These are phyloP conservation scores for Jimgerdemannia flammicorona DNA, from an alignment of 192 early-diverging fungal genomes.

Conservation along the genomic window DNA sequence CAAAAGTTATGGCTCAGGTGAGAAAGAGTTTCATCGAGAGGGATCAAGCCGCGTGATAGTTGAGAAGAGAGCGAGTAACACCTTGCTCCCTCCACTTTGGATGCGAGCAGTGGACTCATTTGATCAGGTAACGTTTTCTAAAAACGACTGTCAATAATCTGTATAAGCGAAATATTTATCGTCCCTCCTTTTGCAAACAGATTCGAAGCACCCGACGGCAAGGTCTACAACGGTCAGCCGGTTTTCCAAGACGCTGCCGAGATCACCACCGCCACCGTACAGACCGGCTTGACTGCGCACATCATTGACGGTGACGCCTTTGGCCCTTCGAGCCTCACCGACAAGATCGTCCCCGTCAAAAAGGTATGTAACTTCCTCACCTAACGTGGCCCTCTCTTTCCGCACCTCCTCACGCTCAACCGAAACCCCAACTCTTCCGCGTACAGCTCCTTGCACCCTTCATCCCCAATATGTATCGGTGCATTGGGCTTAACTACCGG, in stretches of 20 bases:
- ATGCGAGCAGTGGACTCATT: slow-evolving; percentile 2
- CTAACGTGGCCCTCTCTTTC: background rate
- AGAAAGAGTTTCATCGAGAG: background rate
- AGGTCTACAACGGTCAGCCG: slow-evolving; percentile 46
- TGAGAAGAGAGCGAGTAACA: background rate
- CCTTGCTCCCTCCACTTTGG: background rate
- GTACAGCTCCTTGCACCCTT: slow-evolving; percentile 43
- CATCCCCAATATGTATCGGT: slow-evolving; percentile 28
- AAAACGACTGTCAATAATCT: background rate
- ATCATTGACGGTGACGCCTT: slow-evolving; percentile 47
- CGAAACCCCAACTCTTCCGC: slow-evolving; percentile 4
- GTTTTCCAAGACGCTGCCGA: slow-evolving; percentile 5
- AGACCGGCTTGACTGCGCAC: slow-evolving; percentile 26
- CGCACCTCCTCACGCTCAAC: background rate
- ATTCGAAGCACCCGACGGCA: slow-evolving; percentile 44
- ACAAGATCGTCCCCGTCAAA: slow-evolving; percentile 33
- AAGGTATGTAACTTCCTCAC: slow-evolving; percentile 25
- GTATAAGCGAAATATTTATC: too few species aligned
- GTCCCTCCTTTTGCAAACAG: slow-evolving; percentile 14
- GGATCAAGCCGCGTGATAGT: background rate
- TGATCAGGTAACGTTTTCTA: slow-evolving; percentile 1
- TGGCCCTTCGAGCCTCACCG: slow-evolving; percentile 25
- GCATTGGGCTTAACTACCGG: slow-evolving; percentile 60
- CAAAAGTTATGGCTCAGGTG: background rate
- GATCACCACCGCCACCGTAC: background rate